Evolutionary conservation across 495 filamentous ascomycete genomes (phyloP), one percentile per base, ranked within the genome.

Genomic region (Eremomyces bilateralis): DNA sequence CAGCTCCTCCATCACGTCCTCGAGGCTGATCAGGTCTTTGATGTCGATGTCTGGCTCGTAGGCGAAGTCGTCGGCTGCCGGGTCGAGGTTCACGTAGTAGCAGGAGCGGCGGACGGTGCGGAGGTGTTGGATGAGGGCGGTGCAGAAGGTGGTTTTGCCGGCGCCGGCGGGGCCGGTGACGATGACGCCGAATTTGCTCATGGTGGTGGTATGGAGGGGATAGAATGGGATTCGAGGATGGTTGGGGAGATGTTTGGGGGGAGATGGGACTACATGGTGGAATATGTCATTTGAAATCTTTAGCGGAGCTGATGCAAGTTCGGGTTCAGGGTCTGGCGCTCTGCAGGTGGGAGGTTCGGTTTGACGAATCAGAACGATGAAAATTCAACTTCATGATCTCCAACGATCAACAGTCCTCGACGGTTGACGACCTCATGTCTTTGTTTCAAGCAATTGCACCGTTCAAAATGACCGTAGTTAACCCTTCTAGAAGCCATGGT

Each of bases 1-100:
- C 65, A 93, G 69, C 57, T 95, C 88, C 38, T 94, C 88, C 88
- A 97, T 97, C 18, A 91, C 88, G 71, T 97, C 88, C 48, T 91
- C 78, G 31, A 97, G 70, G 1, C 77, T 81, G 53, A 97, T 93
- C 18, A 94, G 67, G 36, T 95, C 84, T 50, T 82, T 84, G 61
- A 97, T 97, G 52, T 97, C 88, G 42, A 95, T 69, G 49, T 95
- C 88, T 1, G 88, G 88, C 42, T 80, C 62, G 53, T 92, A 90
- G 45, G 70, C 67, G 54, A 97, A 95, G 28, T 73, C 67, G 53
- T 94, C 84, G 44, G 88, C 88, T 37, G 88, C 88, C 1, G 88
- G 88, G 55, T 97, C 88, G 42, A 97, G 78, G 59, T 97, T 97
- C 41, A 97, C 74, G 60, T 97, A 97, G 65, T 83, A 90, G 53